Evolutionary conservation across 257 asterid species (phyloP), one percentile per base, ranked within the genome.

Genomic region (Craterostigma plantagineum): DNA sequence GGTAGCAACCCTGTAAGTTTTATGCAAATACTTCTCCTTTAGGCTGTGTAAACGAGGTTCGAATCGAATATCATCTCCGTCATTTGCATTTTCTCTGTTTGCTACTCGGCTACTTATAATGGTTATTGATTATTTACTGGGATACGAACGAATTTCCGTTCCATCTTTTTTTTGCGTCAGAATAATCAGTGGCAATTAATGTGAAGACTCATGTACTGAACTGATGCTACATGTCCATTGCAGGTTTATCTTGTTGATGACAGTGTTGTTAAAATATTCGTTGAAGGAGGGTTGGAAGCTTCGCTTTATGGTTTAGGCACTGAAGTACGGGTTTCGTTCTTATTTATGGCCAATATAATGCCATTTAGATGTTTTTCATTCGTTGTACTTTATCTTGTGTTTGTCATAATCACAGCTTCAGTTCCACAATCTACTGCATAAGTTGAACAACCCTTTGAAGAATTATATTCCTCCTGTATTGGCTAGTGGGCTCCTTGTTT

Each of bases 1-100:
- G 98, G 98, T 48, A 90, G 98, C 66, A 90, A 90, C 63, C 97
- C 98, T 56, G 98, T 83, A 77, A 66, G 98, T 72, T 57, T 36
- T 46, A 48, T 51, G 14, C 45, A 54, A 27, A 35, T 9, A 43
- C 14, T 42, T 36, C 11, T 46, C 59, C 50, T 36, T 18, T 35
- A 12, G 30, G 38, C 48, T 18, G 48, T 33, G 16, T 10, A 33
- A 37, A 33, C 42, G 46, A 35, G 17, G 38, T 33, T 23, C 30
- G n/a, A n/a, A n/a, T 23, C 30, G 30, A 6, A n/a, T n/a, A n/a
- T n/a, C n/a, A n/a, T n/a, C n/a, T n/a, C 30, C 30, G 6, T 23
- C 30, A 23, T 23, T 23, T 23, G 6, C 30, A 23, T 23, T 23
- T 23, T 6, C 30, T 23, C 30, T 23, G 30, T 23, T 23, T 23